Percentiles rank a stretch among this genome's conserved stretches.
phyloP scores from a whole-genome alignment of 2,329 filamentous ascomycete species.

The Magnaporthales sp. region DNA sequence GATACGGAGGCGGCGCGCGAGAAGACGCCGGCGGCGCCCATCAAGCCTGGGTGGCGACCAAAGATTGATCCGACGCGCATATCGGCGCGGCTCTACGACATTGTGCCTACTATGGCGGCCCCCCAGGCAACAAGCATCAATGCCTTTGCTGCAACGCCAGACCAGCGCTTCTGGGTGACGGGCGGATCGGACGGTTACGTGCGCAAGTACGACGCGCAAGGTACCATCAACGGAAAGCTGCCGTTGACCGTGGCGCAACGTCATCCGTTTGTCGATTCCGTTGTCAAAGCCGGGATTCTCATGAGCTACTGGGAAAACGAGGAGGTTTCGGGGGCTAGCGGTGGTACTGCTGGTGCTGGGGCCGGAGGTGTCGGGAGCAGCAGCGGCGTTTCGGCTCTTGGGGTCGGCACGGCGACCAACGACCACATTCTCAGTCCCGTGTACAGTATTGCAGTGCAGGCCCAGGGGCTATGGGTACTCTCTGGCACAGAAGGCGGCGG shows the following conservation, averaged over 20 bases:
- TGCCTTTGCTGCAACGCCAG: slow-evolving; percentile 80
- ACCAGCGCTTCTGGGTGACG: slow-evolving; percentile 91
- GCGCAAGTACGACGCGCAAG: slow-evolving; percentile 90
- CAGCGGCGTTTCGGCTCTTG: slow-evolving; percentile 19
- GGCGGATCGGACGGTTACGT: slow-evolving; percentile 94
- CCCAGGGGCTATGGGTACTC: slow-evolving; percentile 82
- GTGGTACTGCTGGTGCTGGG: not conserved
- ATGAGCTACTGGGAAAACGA: slow-evolving; percentile 99
- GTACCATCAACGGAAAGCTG: slow-evolving; percentile 90
- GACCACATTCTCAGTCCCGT: slow-evolving; percentile 74
- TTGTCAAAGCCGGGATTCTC: slow-evolving; percentile 87
- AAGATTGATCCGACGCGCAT: slow-evolving; percentile 70
- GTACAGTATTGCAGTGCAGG: slow-evolving; percentile 87
- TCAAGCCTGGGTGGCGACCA: slow-evolving; percentile 38
- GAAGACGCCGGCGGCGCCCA: not conserved
- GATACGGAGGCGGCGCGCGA: not conserved
- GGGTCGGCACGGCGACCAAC: slow-evolving; percentile 29
- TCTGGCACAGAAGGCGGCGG: slow-evolving; percentile 84
- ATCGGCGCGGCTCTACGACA: slow-evolving; percentile 77
- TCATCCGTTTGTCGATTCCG: slow-evolving; percentile 95
- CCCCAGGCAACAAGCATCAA: slow-evolving; percentile 96
- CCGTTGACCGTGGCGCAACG: slow-evolving; percentile 89
- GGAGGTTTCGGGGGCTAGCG: slow-evolving; percentile 42
- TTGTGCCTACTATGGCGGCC: slow-evolving; percentile 92
- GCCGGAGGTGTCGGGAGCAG: slow-evolving; percentile 9